Base-by-base conservation (phyloP, 495 filamentous ascomycete species). In the Penicillium flavigenum region DNA sequence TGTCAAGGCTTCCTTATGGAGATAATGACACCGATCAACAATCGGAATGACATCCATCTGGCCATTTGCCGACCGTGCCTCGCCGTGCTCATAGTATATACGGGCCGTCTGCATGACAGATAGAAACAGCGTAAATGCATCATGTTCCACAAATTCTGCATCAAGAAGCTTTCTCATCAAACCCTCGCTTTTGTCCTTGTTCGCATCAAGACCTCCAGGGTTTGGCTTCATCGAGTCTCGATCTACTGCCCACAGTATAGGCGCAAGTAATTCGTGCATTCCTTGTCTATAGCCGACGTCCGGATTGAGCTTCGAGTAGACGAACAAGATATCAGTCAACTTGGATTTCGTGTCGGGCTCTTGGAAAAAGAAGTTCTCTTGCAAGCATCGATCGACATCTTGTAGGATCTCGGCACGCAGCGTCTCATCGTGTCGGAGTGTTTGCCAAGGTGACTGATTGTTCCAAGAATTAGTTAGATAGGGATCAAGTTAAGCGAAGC, bases 201-300 rank as follows among this genome's bases (percentile, higher is more conserved):
- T 60, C 14, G 49, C 34, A 4, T 51, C 55, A 20, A 67, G 64
- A 1, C 59, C 49, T 2, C 2, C 20, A 8, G 66, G 62, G 20
- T 80, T 66, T 1, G 63, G 62, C n/a, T 81, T 74, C 32, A 95
- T 76, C 7, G 95, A 87, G 72, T 98, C 94, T 56, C 86, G 81
- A 52, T 91, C 86, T 12, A 98, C 76, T 10, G 90, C 89, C 86
- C 91, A 96, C 10, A 98, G 75, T 29, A 98, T 85, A 4, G 95
- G 93, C 1, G 93, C 94, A 19, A 97, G 78, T 22, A 98, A 71
- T 71, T 98, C 94, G 67, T 98, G 94, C 92, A 98, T 98, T 17
- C 94, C 94, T 74, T 98, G 94, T 26, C 95, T 84, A 63, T 98
- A 98, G 17, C 92, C 88, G 43, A 93, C 77, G 62, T 88, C 87